Conservation (phyloP, 345 rosid genomes). For the Salix caprea region DNA sequence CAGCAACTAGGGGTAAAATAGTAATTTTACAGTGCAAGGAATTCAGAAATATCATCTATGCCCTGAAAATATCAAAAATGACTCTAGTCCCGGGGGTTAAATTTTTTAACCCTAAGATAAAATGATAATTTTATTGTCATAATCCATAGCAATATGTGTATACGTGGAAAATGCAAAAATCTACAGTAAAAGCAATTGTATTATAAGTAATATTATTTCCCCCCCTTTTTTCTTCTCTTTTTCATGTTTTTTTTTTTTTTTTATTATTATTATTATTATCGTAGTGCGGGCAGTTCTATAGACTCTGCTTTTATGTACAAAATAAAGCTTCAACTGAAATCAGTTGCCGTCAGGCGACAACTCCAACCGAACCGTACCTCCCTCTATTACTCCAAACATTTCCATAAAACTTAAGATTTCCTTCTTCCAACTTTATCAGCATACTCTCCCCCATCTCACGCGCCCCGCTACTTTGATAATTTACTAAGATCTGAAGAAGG, state of each 20-base stretch:
- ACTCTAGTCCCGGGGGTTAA: rapidly evolving
- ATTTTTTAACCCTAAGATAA: no score
- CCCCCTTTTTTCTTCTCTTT: no score
- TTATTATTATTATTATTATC: no score
- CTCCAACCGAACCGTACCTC: background rate
- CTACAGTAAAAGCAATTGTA: no score
- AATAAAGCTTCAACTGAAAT: background rate
- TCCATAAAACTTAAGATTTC: background rate
- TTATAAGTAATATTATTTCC: no score
- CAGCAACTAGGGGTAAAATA: no score
- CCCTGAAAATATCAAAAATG: rapidly evolving
- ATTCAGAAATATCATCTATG: no score
- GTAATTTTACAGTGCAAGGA: no score
- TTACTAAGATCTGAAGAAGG: slow-evolving; percentile 15
- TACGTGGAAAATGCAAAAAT: no score
- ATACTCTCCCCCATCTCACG: background rate
- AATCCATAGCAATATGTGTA: no score
- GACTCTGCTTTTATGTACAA: background rate
- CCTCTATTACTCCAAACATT: background rate
- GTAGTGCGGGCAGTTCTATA: background rate
- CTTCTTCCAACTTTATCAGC: background rate
- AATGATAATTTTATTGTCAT: no score
- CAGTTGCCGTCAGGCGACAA: slow-evolving; percentile 10
- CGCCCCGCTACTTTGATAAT: background rate
- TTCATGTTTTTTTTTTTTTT: no score